A percentile compares a stretch with the other conserved stretches of the same genome.
Evolutionary conservation across 352 stramenopile species (phyloP).

Genomic region (Thraustochytrium striatum): DNA sequence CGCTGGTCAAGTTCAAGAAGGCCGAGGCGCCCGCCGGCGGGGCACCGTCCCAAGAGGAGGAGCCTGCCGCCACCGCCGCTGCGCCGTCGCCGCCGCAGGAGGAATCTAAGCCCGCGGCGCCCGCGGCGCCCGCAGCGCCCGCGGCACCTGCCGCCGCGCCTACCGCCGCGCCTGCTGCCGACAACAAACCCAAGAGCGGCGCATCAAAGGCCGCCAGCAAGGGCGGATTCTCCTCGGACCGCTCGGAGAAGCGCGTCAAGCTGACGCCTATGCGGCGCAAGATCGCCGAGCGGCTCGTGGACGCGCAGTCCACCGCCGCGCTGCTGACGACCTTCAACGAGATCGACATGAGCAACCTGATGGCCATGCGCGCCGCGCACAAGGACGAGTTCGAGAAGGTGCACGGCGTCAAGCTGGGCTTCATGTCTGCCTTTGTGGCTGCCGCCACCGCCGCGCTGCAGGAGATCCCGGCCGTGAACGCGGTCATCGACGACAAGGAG

Average conservation of each 20-base stretch:
- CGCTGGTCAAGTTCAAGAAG: conserved; percentile 85
- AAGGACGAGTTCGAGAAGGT: conserved; percentile 89
- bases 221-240: too few relatives aligned
- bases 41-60: conserved; percentile 53
- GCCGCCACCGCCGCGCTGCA: conserved; percentile 83
- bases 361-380: conserved; percentile 81
- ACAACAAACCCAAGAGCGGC: conserved; percentile 32
- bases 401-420: conserved; percentile 94
- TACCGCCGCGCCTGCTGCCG: not conserved
- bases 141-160: conserved; percentile 46
- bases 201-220: conserved; percentile 8
- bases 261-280: conserved; percentile 93
- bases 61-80: conserved; percentile 54
- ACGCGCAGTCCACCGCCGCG: conserved; percentile 94
- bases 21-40: conserved; percentile 60
- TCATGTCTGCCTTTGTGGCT: conserved; percentile 98
- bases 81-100: conserved; percentile 22
- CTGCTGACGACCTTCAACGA: conserved; percentile 99
- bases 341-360: conserved; percentile 91
- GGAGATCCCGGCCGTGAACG: conserved; percentile 93
- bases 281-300: conserved; percentile 90
- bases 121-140: conserved; percentile 54
- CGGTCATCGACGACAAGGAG: conserved; percentile 96
- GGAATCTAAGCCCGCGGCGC: conserved; percentile 47
- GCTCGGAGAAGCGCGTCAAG: conserved; percentile 81